Evolutionary conservation across 208 protist genomes (phyloP).

Genomic region (Porcisia hertigi): DNA sequence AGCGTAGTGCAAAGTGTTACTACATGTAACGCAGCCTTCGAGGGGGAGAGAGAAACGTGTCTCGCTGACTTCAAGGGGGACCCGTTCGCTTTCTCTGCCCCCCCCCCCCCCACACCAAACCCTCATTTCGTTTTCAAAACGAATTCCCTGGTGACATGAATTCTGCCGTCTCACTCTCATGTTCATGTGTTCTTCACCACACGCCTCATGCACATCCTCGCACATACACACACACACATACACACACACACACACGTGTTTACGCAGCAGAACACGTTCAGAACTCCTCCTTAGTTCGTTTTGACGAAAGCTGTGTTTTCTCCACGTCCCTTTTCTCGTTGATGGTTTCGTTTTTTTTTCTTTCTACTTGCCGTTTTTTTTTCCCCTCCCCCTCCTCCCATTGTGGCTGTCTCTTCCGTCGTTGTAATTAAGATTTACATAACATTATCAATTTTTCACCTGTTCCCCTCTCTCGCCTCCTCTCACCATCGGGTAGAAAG

Average conservation of each 20-base stretch:
- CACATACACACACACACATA: neutral
- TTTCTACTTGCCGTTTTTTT: no score
- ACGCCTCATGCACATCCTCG: neutral
- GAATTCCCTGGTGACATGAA: neutral
- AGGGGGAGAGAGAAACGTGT: no score
- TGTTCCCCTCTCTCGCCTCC: neutral
- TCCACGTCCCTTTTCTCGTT: neutral
- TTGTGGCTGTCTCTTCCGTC: neutral
- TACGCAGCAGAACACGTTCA: conserved; percentile 4
- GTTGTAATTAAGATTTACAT: neutral
- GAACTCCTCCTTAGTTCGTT: conserved; percentile 10
- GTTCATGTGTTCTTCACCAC: neutral
- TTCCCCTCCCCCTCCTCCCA: no score
- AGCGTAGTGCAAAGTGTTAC: neutral
- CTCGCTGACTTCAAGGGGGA: neutral
- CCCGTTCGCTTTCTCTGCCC: neutral
- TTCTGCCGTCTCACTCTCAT: neutral
- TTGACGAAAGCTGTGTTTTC: neutral
- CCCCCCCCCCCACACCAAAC: neutral
- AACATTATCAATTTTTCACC: no score
- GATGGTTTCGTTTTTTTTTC: no score
- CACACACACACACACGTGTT: no score
- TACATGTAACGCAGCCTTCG: neutral
- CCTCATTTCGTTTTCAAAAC: no score
- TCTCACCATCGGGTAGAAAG: neutral